Evolutionary conservation across 2,329 filamentous ascomycete species (phyloP).

Genomic region (Cercospora sp.): DNA sequence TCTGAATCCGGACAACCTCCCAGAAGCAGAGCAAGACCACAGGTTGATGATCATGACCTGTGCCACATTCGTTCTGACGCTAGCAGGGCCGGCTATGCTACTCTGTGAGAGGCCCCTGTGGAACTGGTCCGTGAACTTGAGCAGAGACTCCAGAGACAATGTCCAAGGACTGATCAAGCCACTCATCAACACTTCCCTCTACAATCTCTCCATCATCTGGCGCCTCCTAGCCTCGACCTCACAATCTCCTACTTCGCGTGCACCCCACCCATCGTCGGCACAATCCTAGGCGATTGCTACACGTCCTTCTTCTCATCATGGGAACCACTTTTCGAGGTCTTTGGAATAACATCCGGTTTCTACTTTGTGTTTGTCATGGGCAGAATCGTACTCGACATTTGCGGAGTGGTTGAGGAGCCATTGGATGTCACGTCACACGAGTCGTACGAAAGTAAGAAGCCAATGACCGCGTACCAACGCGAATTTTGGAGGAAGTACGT

Average conservation of each 20-base stretch:
- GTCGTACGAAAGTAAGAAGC: neutral
- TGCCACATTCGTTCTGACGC: neutral
- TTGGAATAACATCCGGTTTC: neutral
- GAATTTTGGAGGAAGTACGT: too few species aligned
- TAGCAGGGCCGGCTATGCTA: neutral
- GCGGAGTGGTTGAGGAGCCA: neutral
- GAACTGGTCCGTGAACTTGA: neutral
- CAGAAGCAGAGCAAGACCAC: neutral
- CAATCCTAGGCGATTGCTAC: neutral
- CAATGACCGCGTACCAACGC: too few species aligned
- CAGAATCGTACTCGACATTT: neutral
- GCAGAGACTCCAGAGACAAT: neutral
- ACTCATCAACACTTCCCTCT: neutral
- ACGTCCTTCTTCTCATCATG: neutral
- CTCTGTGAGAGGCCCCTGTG: neutral
- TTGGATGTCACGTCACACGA: neutral
- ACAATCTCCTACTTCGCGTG: neutral
- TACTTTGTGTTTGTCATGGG: neutral
- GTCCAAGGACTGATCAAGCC: neutral
- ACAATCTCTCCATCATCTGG: neutral
- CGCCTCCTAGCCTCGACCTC: neutral
- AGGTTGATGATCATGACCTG: neutral
- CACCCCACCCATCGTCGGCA: neutral
- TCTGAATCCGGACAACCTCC: neutral
- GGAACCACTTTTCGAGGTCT: neutral